Conservation (phyloP, 2,329 filamentous ascomycete genomes). For the Exserohilum turcica region DNA sequence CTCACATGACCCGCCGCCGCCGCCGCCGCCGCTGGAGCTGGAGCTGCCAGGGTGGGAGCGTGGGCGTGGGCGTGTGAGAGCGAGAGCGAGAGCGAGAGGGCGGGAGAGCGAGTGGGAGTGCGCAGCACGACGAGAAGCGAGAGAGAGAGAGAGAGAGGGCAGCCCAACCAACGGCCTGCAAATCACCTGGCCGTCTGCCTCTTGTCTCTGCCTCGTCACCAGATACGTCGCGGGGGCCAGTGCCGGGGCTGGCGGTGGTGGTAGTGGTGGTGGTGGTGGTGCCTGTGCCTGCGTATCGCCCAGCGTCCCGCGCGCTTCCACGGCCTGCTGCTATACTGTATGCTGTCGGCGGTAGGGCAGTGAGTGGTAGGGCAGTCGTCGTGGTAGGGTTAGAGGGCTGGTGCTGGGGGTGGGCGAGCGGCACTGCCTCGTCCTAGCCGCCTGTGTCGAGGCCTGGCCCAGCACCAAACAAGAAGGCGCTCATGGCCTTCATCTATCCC, state of each 20-base stretch:
- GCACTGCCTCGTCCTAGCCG: conserved; percentile 38
- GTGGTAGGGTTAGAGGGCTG: no score
- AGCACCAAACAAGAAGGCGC: conserved; percentile 33
- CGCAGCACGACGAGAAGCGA: neutral
- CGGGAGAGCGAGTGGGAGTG: neutral
- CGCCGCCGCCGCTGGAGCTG: neutral
- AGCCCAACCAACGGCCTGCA: neutral
- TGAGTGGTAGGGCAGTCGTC: no score
- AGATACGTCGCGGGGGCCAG: conserved; percentile 2
- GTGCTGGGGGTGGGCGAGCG: neutral
- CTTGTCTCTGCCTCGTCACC: neutral
- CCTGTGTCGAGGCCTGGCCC: conserved; percentile 26
- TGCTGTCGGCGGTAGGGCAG: conserved; percentile 5
- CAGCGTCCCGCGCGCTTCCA: conserved; percentile 31
- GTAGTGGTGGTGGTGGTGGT: no score
- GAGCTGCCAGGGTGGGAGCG: no score
- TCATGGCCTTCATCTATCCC: conserved; percentile 28
- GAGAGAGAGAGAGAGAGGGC: neutral
- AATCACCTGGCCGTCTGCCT: neutral
- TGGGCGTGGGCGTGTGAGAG: no score
- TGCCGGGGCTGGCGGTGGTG: no score
- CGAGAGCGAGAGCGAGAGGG: neutral
- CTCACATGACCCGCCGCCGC: neutral
- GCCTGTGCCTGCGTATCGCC: conserved; percentile 31
- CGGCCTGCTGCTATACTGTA: no score